Base-by-base conservation (phyloP, 495 filamentous ascomycete genomes). In the Melanomma pulvis-pyrius region DNA sequence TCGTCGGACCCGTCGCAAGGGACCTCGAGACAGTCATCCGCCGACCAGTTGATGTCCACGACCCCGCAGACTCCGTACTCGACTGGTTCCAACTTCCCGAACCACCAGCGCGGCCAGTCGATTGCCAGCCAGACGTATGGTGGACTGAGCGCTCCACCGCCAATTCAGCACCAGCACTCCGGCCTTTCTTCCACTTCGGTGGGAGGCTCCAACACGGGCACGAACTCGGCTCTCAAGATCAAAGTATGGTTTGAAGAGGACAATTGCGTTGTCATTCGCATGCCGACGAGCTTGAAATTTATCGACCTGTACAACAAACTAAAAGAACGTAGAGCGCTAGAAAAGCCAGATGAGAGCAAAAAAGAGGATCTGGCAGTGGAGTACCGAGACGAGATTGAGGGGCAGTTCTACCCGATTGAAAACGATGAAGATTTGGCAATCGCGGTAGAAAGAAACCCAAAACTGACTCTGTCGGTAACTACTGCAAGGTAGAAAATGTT, bases 241-340 rank as follows among this genome's bases (percentile, higher is more conserved):
- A 98, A 98, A 79, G 88, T 97, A 39, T 78, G 75, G 71, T 93
- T 89, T 77, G 96, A 91, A 79, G 85, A 90, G 67, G 90, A 94
- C 70, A 93, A 97, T 67, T 82, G 92, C 63, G 92, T 97, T 69
- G 89, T 93, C 46, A 92, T 98, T 71, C 88, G 92, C 47, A 88
- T 98, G 41, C 91, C 93, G 1, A 82, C 81, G 4, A 88, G 93
- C 46, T 90, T 96, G 68, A 84, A 80, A 67, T 93, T 89, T 78
- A 81, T 64, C 15, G 76, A 78, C 39, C 69, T 79, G 28, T 74
- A 76, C 59, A 63, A 83, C 69, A 88, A 90, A 65, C 83, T 98
- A 44, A 88, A 87, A 61, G 92, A 97, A 68, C 69, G 77, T 34
- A 59, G 79, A 22, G 69, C 69, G 21, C 59, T 78, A 28, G 77